A percentile compares a stretch with the other conserved stretches of the same genome.
Evolutionary conservation across 768 basidiomycete genomes (phyloP).

Genomic region (Naematelia encephala): DNA sequence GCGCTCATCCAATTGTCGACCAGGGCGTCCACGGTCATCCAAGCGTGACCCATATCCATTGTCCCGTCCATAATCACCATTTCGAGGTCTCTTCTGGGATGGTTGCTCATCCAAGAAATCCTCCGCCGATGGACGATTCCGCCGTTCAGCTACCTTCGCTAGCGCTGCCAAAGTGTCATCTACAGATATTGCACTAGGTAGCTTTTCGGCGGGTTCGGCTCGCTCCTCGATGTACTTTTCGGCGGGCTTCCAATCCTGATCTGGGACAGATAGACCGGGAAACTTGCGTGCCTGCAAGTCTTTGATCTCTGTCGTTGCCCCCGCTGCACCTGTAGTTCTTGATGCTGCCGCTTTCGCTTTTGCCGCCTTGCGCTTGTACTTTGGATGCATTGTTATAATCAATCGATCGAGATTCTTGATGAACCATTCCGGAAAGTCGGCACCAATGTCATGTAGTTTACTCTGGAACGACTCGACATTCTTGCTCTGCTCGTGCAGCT

Average conservation of each 20-base stretch:
- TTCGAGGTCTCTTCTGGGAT: constrained; percentile 62
- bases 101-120: constrained; percentile 50
- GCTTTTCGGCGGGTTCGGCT: not conserved
- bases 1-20: constrained; percentile 62
- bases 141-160: constrained; percentile 66
- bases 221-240: constrained; percentile 40
- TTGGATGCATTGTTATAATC: constrained; percentile 90
- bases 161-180: constrained; percentile 82
- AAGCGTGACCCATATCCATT: constrained; percentile 39
- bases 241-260: constrained; percentile 64
- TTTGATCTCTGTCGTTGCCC: constrained; percentile 60
- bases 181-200: constrained; percentile 60
- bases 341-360: constrained; percentile 44
- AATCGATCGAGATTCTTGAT: constrained; percentile 90
- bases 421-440: constrained; percentile 84
- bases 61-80: constrained; percentile 39
- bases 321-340: constrained; percentile 10
- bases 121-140: constrained; percentile 52
- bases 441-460: constrained; percentile 71
- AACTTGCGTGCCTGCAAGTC: constrained; percentile 75
- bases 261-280: constrained; percentile 79
- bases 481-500: constrained; percentile 77
- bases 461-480: constrained; percentile 74
- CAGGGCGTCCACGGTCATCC: not conserved
- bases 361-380: constrained; percentile 73